These are phyloP conservation scores for Ustilago bromivora DNA, from an alignment of 1,284 basidiomycete species.

Conservation along the genomic window DNA sequence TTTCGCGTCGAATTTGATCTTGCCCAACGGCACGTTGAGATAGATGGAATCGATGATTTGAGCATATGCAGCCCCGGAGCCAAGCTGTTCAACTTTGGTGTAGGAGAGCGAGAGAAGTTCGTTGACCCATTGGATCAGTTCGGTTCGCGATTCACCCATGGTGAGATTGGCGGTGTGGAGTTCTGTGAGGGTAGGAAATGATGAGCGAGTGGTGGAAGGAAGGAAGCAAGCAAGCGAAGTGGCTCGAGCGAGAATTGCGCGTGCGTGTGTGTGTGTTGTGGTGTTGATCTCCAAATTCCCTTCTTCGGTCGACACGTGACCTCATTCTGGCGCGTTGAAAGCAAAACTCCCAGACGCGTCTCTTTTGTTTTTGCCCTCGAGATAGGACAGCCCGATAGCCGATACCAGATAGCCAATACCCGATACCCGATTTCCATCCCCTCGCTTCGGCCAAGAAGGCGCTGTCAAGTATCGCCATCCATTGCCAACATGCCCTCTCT, in stretches of 20 bases:
- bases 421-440: background rate
- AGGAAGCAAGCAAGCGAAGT: constrained; percentile 1
- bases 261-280: constrained; percentile 4
- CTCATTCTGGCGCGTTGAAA: background rate
- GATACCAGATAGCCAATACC: background rate
- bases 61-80: constrained; percentile 71
- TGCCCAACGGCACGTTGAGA: constrained; percentile 70
- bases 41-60: constrained; percentile 90
- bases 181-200: background rate
- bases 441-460: background rate
- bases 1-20: constrained; percentile 68
- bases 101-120: constrained; percentile 90
- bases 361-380: constrained; percentile 1
- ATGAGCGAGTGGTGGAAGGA: background rate
- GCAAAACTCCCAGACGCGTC: constrained; percentile 1
- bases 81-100: constrained; percentile 86
- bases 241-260: constrained; percentile 8
- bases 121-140: constrained; percentile 93
- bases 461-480: background rate
- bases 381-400: background rate
- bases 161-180: background rate
- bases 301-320: constrained; percentile 25
- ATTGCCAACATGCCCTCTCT: too few relatives aligned
- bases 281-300: constrained; percentile 19
- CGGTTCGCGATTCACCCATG: constrained; percentile 75